These are phyloP conservation scores for Dioszegia crocea DNA, from an alignment of 768 basidiomycete genomes.

Conservation along the genomic window DNA sequence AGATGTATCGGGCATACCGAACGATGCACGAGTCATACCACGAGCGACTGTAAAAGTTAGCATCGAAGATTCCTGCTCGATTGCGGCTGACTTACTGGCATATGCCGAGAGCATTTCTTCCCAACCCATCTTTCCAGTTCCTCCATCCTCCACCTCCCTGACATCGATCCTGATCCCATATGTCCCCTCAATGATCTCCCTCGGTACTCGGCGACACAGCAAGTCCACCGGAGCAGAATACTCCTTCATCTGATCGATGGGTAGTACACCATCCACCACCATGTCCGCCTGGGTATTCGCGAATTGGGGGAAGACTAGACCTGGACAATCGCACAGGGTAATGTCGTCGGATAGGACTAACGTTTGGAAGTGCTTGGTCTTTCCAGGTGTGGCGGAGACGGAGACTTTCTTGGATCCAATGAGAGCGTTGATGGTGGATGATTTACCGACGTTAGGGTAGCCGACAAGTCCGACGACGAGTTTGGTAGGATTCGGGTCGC, in stretches of 20 bases:
- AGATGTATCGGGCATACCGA: conserved; percentile 96
- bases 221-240: conserved; percentile 78
- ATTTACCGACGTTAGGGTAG: conserved; percentile 98
- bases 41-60: conserved; percentile 64
- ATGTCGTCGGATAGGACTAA: conserved; percentile 85
- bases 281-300: conserved; percentile 93
- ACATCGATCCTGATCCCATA: conserved; percentile 78
- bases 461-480: conserved; percentile 66
- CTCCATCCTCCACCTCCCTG: conserved; percentile 70
- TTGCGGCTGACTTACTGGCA: conserved; percentile 67
- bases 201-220: conserved; percentile 72
- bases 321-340: conserved; percentile 93
- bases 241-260: conserved; percentile 95
- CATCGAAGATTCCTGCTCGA: neutral
- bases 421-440: conserved; percentile 95
- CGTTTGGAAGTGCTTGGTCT: conserved; percentile 99
- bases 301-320: conserved; percentile 97
- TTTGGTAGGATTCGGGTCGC: conserved; percentile 35
- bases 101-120: conserved; percentile 81
- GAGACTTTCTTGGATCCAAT: conserved; percentile 98
- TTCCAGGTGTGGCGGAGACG: conserved; percentile 95
- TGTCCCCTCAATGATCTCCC: conserved; percentile 75
- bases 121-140: conserved; percentile 61
- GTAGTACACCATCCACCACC: conserved; percentile 92
- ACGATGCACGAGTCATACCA: conserved; percentile 86